Conservation (phyloP, 345 rosid genomes). For the Sisymbrium irio region DNA sequence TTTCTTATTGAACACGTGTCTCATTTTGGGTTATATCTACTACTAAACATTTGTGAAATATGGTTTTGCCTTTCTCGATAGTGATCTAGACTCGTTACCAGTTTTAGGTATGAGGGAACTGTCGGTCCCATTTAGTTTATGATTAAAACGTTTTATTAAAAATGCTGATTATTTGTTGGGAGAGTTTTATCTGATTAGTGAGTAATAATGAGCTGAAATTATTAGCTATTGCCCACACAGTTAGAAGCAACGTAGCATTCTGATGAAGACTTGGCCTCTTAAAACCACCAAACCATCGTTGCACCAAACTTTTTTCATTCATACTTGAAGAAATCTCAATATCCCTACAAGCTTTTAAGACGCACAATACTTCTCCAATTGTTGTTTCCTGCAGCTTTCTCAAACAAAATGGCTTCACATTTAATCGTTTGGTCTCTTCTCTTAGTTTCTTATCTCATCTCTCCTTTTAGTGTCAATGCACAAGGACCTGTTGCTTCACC, state of each 20-base stretch:
- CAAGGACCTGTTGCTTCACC: constrained; percentile 80
- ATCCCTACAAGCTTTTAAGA: background rate
- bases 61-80: background rate
- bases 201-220: constrained; percentile 11
- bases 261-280: constrained; percentile 46
- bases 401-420: constrained; percentile 47
- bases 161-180: background rate
- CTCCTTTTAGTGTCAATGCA: constrained; percentile 45
- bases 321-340: constrained; percentile 15
- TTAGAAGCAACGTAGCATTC: constrained; percentile 58
- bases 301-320: constrained; percentile 45
- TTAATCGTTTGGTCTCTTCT: constrained; percentile 34
- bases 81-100: constrained; percentile 47
- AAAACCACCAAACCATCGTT: constrained; percentile 39
- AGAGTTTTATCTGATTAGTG: background rate
- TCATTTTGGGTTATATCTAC: background rate
- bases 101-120: constrained; percentile 24
- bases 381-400: constrained; percentile 24
- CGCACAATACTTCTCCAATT: constrained; percentile 26
- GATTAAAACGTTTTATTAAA: background rate
- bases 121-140: constrained; percentile 19
- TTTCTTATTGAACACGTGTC: background rate
- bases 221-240: constrained; percentile 18
- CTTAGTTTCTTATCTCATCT: constrained; percentile 36
- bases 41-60: background rate